A percentile compares a stretch with the other conserved stretches of the same genome.
Evolutionary conservation across 2,329 filamentous ascomycete genomes (phyloP).

Genomic region (Pyricularia sp.): DNA sequence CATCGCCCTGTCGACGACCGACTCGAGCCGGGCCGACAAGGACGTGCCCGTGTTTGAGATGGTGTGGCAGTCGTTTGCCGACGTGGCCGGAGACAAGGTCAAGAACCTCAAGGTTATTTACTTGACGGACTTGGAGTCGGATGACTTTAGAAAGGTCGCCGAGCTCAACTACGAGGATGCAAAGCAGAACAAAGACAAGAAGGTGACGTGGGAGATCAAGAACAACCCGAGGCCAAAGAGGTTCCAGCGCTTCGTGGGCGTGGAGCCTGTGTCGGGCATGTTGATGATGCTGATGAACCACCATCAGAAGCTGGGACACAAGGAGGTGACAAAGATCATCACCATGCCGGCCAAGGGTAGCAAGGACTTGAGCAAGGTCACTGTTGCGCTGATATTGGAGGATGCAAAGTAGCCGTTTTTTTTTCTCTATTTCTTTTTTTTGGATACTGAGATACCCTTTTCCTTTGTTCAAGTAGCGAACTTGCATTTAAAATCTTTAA

Average conservation of each 20-base stretch:
- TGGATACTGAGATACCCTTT: neutral
- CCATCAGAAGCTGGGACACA: neutral
- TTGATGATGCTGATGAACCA: neutral
- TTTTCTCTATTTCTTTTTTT: neutral
- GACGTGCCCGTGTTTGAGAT: neutral
- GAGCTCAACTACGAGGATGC: neutral
- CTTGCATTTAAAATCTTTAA: neutral
- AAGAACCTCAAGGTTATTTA: neutral
- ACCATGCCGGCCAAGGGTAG: neutral
- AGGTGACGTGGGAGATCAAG: neutral
- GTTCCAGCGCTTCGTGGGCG: neutral
- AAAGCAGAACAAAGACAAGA: neutral
- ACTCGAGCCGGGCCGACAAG: neutral
- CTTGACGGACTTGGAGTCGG: neutral
- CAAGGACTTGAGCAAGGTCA: neutral
- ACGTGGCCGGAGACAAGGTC: neutral
- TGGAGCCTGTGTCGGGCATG: neutral
- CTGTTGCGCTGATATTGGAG: neutral
- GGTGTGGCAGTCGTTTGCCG: neutral
- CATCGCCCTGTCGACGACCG: neutral
- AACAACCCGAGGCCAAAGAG: neutral
- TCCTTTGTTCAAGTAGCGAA: neutral
- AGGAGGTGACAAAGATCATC: neutral
- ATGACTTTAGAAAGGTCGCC: neutral
- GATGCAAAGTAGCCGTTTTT: neutral